phyloP scores from a whole-genome alignment of 106 monocot species.

The Dendrobium huoshanense region DNA sequence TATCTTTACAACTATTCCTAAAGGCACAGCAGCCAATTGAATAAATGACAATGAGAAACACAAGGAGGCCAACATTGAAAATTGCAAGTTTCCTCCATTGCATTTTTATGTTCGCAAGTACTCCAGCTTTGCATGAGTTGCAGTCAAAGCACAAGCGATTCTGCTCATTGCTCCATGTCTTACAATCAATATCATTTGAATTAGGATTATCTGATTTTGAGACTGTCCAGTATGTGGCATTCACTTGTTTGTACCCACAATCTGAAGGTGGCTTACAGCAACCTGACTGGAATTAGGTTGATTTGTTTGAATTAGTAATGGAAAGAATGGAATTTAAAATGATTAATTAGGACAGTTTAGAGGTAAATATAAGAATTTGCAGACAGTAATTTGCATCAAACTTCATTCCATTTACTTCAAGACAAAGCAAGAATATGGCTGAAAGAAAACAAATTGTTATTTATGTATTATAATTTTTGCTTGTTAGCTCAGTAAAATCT shows the following conservation, averaged over 20 bases:
- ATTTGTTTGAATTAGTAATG: too few relatives aligned
- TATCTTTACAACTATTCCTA: constrained; percentile 2
- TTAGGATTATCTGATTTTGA: constrained; percentile 1
- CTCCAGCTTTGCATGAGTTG: constrained; percentile 33
- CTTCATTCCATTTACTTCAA: too few relatives aligned
- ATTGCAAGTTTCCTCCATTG: constrained; percentile 28
- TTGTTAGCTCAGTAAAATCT: too few relatives aligned
- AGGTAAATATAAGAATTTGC: too few relatives aligned
- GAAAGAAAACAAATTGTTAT: too few relatives aligned
- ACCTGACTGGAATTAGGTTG: constrained; percentile 39
- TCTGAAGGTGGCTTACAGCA: constrained; percentile 58
- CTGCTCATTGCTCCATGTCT: constrained; percentile 46
- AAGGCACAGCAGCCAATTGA: constrained; percentile 21
- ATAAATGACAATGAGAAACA: constrained; percentile 26
- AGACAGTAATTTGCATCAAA: too few relatives aligned
- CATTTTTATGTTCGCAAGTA: constrained; percentile 14
- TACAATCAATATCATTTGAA: constrained; percentile 32
- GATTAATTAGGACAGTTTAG: too few relatives aligned
- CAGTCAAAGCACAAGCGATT: constrained; percentile 35
- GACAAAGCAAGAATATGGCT: too few relatives aligned
- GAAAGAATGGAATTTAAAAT: too few relatives aligned
- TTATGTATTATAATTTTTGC: too few relatives aligned
- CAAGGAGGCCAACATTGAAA: constrained; percentile 19
- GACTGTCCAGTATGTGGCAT: constrained; percentile 36
- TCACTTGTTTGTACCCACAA: constrained; percentile 32